Evolutionary conservation across 73 alveolate species (phyloP).

Genomic region (Paramecium biaurelia): DNA sequence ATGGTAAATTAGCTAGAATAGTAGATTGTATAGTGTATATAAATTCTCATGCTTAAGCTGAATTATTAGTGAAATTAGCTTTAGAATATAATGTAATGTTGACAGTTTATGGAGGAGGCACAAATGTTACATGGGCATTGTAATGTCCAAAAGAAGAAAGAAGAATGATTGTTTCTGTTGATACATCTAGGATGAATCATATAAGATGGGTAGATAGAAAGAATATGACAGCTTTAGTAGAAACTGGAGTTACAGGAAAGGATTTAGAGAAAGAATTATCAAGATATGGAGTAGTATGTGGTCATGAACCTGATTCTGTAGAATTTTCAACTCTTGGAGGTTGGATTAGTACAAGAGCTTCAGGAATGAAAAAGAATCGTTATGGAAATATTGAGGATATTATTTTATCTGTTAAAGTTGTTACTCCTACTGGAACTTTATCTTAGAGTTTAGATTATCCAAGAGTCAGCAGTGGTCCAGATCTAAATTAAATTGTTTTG

Average conservation of each 20-base stretch:
- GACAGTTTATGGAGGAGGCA: slow-evolving; percentile 93
- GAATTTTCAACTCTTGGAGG: slow-evolving; percentile 93
- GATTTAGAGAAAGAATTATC: slow-evolving; percentile 86
- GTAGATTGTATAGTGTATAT: slow-evolving; percentile 84
- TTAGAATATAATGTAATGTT: slow-evolving; percentile 74
- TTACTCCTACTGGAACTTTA: slow-evolving; percentile 85
- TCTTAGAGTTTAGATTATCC: slow-evolving; percentile 77
- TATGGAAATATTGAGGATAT: slow-evolving; percentile 97
- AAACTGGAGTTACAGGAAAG: slow-evolving; percentile 90
- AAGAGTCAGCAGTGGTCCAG: slow-evolving; percentile 88
- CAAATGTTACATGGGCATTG: slow-evolving; percentile 95
- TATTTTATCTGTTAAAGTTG: slow-evolving; percentile 73
- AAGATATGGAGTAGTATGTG: slow-evolving; percentile 84
- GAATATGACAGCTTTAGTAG: slow-evolving; percentile 88
- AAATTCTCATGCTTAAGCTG: slow-evolving; percentile 71
- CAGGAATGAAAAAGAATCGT: slow-evolving; percentile 93
- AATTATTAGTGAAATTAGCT: slow-evolving; percentile 73
- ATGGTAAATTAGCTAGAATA: slow-evolving; percentile 72
- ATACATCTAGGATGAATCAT: slow-evolving; percentile 81
- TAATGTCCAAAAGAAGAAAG: slow-evolving; percentile 69
- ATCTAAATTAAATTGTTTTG: slow-evolving; percentile 74
- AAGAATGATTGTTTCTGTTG: slow-evolving; percentile 87
- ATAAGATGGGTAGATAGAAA: slow-evolving; percentile 82
- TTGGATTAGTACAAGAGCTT: slow-evolving; percentile 90
- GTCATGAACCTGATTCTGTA: slow-evolving; percentile 94